Conservation (phyloP, 768 basidiomycete genomes). For the Asterophora parasitica region DNA sequence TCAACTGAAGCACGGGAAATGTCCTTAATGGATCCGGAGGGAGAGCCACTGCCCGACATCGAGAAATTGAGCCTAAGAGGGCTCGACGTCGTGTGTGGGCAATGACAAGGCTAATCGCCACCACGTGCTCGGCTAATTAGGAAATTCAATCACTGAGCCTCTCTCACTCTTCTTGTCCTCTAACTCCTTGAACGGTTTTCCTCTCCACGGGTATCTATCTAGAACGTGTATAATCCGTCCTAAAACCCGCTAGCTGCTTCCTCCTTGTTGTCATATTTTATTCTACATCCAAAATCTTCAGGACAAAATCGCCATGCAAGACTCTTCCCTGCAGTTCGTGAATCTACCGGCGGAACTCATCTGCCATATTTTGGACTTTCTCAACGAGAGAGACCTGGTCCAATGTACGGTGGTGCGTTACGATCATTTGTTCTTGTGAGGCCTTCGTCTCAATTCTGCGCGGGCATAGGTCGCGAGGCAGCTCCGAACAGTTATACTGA, state of each 20-base stretch:
- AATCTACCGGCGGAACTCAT: constrained; percentile 36
- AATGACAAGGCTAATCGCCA: not conserved
- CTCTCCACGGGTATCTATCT: not conserved
- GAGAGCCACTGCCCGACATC: constrained; percentile 24
- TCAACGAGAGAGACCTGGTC: constrained; percentile 32
- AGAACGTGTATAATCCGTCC: not conserved
- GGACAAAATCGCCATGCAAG: not conserved
- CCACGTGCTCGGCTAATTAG: constrained; percentile 9
- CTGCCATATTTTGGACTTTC: constrained; percentile 29
- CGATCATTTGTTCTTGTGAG: not conserved
- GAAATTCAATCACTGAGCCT: too few species aligned
- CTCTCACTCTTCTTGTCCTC: not conserved
- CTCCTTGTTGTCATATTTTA: not conserved
- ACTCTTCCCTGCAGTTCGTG: constrained; percentile 17
- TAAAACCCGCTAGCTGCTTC: not conserved
- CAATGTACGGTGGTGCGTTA: constrained; percentile 26
- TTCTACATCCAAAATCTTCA: not conserved
- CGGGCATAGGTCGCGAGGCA: constrained; percentile 33
- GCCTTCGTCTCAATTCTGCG: not conserved
- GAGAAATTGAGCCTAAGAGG: not conserved
- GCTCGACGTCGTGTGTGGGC: not conserved
- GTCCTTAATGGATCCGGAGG: constrained; percentile 11
- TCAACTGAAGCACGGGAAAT: constrained; percentile 39
- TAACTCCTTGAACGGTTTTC: not conserved
- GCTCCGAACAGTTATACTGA: constrained; percentile 30